phyloP scores from a whole-genome alignment of 441 rosid species.

The Erysimum pusillum region DNA sequence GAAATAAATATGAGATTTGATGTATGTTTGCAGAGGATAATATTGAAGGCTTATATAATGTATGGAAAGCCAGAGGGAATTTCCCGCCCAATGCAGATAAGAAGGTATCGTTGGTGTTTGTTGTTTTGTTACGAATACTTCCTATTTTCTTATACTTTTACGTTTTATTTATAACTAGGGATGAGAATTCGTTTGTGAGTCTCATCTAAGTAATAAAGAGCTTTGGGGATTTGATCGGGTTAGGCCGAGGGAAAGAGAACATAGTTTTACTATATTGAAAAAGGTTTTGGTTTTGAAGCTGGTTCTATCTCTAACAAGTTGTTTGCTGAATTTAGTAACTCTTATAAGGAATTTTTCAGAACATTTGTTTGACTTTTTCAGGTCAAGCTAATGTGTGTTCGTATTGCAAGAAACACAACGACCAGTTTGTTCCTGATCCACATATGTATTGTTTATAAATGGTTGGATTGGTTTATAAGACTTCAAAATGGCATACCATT shows the following conservation, averaged over 20 bases:
- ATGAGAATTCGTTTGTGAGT: too few relatives aligned
- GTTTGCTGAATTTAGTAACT: neutral
- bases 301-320: neutral
- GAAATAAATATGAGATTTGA: too few relatives aligned
- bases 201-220: too few relatives aligned
- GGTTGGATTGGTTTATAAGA: neutral
- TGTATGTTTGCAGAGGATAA: too few relatives aligned
- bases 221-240: too few relatives aligned
- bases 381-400: constrained; percentile 49
- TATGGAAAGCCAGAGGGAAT: constrained; percentile 71
- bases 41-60: too few relatives aligned
- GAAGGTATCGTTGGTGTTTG: constrained; percentile 56
- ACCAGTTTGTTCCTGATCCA: constrained; percentile 44
- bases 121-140: neutral
- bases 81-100: constrained; percentile 84
- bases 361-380: constrained; percentile 4
- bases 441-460: constrained; percentile 30
- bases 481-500: neutral
- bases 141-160: too few relatives aligned
- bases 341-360: neutral
- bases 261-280: too few relatives aligned
- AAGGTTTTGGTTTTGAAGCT: too few relatives aligned
- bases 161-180: too few relatives aligned
- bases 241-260: too few relatives aligned
- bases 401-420: constrained; percentile 45